Evolutionary conservation across 2,329 filamentous ascomycete species (phyloP).

Genomic region (Beauveria sp.): DNA sequence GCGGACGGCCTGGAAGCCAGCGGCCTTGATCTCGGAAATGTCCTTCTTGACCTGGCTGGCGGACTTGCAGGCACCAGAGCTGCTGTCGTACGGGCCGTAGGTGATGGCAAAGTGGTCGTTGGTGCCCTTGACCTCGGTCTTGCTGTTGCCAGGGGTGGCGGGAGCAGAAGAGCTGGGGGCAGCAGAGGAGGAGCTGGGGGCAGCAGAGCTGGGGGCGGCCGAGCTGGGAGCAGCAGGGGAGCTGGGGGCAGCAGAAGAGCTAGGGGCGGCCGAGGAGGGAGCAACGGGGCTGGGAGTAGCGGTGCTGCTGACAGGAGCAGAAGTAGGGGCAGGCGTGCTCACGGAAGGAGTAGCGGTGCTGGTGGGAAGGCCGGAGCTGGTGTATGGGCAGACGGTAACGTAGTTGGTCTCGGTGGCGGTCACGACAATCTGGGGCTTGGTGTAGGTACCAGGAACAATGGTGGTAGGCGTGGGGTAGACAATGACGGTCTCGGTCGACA

Average conservation of each 20-base stretch:
- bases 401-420: constrained; percentile 62
- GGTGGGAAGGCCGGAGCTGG: constrained; percentile 32
- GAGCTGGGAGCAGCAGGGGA: constrained; percentile 14
- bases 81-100: constrained; percentile 65
- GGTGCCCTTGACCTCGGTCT: constrained; percentile 25
- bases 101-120: constrained; percentile 64
- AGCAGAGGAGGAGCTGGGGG: constrained; percentile 17
- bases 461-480: constrained; percentile 59
- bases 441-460: constrained; percentile 66
- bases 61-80: constrained; percentile 56
- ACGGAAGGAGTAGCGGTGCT: constrained; percentile 19
- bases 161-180: constrained; percentile 20
- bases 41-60: constrained; percentile 50
- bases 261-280: constrained; percentile 16
- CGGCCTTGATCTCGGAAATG: constrained; percentile 51
- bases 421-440: constrained; percentile 55
- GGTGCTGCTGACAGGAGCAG: constrained; percentile 20
- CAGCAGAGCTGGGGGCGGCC: constrained; percentile 16
- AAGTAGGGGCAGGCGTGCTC: constrained; percentile 48
- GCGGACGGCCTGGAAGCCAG: constrained; percentile 66
- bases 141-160: constrained; percentile 12
- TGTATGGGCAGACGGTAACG: constrained; percentile 65
- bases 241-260: constrained; percentile 20
- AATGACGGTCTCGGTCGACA: constrained; percentile 46
- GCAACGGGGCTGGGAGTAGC: constrained; percentile 13